Conservation (phyloP, 192 early-diverging fungal genomes). For the Coemansia sp. region DNA sequence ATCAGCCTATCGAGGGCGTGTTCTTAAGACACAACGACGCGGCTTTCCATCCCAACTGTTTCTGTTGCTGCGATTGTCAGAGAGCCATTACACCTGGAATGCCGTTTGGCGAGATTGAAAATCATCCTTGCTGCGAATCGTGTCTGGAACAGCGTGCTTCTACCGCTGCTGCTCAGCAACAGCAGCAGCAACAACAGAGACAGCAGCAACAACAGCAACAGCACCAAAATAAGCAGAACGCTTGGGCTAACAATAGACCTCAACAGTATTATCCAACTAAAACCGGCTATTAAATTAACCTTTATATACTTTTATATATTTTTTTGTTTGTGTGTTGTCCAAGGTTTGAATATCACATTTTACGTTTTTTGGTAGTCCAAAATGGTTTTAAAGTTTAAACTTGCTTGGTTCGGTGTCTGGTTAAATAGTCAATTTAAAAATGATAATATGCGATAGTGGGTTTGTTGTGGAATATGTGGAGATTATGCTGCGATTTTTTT, state of each 20-base stretch:
- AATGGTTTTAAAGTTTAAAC: background rate
- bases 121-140: slow-evolving; percentile 47
- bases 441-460: too few relatives aligned
- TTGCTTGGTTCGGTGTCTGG: too few relatives aligned
- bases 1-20: slow-evolving; percentile 41
- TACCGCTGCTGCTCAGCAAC: slow-evolving; percentile 11
- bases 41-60: slow-evolving; percentile 54
- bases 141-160: slow-evolving; percentile 40
- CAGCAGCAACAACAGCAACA: slow-evolving; percentile 10
- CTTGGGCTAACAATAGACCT: slow-evolving; percentile 12
- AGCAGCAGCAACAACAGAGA: slow-evolving; percentile 1
- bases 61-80: slow-evolving; percentile 49
- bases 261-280: slow-evolving; percentile 14
- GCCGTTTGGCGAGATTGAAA: slow-evolving; percentile 56
- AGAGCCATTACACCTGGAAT: slow-evolving; percentile 54
- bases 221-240: background rate
- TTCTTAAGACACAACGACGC: slow-evolving; percentile 45
- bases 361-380: background rate
- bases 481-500: too few relatives aligned
- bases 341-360: background rate
- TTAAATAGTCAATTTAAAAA: too few relatives aligned
- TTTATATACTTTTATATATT: background rate
- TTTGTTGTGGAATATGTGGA: too few relatives aligned
- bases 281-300: slow-evolving; percentile 5
- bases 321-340: background rate